Evolutionary conservation across 1,139 yeast species (phyloP), one percentile per base, ranked within the genome.

Genomic region (Lodderomyces metapsilosis): DNA sequence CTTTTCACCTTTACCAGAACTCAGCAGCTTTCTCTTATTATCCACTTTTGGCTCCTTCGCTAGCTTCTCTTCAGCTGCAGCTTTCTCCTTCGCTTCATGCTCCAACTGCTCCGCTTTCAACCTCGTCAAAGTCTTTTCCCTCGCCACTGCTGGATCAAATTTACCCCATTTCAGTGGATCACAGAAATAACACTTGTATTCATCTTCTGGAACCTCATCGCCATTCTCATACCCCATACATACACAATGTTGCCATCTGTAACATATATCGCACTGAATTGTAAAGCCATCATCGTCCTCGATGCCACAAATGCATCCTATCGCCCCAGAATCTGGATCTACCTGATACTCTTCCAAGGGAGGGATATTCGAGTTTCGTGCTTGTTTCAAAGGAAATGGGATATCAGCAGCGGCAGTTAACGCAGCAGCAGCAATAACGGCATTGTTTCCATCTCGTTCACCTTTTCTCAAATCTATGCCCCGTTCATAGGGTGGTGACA

Each of bases 281-380:
- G 97, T 89, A 59, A 88, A 88, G 1, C 97, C 97, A 57, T 91
- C 98, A 61, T 91, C 98, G 50, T 91, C 96, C 43, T 83, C 88
- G 50, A 75, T 81, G 0, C 83, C 91, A 68, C 98, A 91, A 4
- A 91, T 79, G 64, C 98, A 91, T 3, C 96, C 88, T 43, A 91
- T 91, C 2, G 82, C 65, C 0, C 96, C 96, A 4, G 89, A 75
- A 57, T 88, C 95, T 1, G 88, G 85, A 48, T 80, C 87, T 1
- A 84, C 88, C 22, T 76, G 76, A 56, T 82, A 84, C 0, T 76
- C 56, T 2, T 44, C 49, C 13, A 72, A 55, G 0, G 72, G 71
- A 1, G 77, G 77, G 13, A 50, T 44, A 9, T 34, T 32, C 5
- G 13, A 8, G 6, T 37, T 23, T 11, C 31, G 30, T 15, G 38